Conservation (phyloP, 306 rosid genomes). For the Ammopiptanthus mongolicus region DNA sequence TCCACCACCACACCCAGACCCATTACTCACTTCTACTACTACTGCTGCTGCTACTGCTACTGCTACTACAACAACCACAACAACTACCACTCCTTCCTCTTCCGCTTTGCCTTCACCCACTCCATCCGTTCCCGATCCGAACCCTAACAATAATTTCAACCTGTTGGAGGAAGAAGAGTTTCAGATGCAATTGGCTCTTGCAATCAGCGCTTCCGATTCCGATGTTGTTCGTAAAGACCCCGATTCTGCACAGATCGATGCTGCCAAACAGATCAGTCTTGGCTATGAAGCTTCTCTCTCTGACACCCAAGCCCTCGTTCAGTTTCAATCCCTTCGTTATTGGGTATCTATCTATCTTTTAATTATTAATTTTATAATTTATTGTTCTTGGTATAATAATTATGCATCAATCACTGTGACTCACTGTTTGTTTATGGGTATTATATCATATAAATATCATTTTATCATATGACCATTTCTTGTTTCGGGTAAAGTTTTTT, state of each 20-base stretch:
- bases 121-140: conserved; percentile 17
- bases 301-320: conserved; percentile 47
- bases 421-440: background rate
- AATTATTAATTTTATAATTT: too few species aligned
- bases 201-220: conserved; percentile 93
- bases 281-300: conserved; percentile 55
- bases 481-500: background rate
- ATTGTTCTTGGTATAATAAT: background rate
- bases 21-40: background rate
- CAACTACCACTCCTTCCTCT: conserved; percentile 30
- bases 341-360: conserved; percentile 41
- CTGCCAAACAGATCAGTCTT: conserved; percentile 97
- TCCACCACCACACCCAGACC: background rate
- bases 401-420: too few species aligned
- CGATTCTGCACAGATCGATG: conserved; percentile 98
- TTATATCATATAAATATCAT: background rate
- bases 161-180: conserved; percentile 93
- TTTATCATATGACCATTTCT: background rate
- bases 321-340: conserved; percentile 73
- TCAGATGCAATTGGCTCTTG: conserved; percentile 96
- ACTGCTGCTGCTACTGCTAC: too few species aligned
- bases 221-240: conserved; percentile 59
- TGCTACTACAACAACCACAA: too few species aligned
- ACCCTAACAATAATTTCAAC: conserved; percentile 44
- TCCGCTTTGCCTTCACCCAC: conserved; percentile 31